Evolutionary conservation across 441 rosid species (phyloP), one percentile per base, ranked within the genome.

Genomic region (Erodium texanum): DNA sequence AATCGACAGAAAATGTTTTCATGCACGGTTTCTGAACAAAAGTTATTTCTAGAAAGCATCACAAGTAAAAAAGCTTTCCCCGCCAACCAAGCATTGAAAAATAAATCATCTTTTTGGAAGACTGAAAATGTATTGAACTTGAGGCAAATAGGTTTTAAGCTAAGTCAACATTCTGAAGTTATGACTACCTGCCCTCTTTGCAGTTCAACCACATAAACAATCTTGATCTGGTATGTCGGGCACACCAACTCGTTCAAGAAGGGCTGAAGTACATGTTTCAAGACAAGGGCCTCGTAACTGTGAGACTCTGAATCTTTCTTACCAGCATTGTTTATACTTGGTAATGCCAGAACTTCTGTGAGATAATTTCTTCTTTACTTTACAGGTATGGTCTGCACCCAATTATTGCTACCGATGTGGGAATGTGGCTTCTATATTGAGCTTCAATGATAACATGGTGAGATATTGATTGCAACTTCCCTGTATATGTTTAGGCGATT

Each of bases 231-330:
- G 99, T 95, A 76, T 95, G 99, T 77, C 99, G 99, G 10, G 99
- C 99, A 3, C 99, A 95, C 81, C 99, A 95, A 80, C 95, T 95
- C 75, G 98, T 95, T 54, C 99, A 95, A 92, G 99, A 95, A 81
- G 99, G 98, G 67, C 98, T 95, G 64, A 95, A 95, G 76, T 95
- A 92, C 85, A 95, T 95, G 99, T 95, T 95, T 87, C 97, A 95
- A 75, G 99, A 95, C 75, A 95, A 95, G 83, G 99, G 99, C 84
- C 89, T 95, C 23, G 99, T 95, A 72, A 94, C 99, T 69, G 99
- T 94, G 82, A 84, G 86, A 71, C 62, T 62, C 67, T 64, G 11
- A 64, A 66, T 45, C 76, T 70, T 65, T 27, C 68, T 2, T 41
- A 3, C 36, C 34, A 32, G 67, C 5, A 14, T 34, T 54, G 29